Percentiles rank a stretch among this genome's conserved stretches.
These are phyloP conservation scores for Suillus placidus DNA, from an alignment of 768 basidiomycete species.

Conservation along the genomic window DNA sequence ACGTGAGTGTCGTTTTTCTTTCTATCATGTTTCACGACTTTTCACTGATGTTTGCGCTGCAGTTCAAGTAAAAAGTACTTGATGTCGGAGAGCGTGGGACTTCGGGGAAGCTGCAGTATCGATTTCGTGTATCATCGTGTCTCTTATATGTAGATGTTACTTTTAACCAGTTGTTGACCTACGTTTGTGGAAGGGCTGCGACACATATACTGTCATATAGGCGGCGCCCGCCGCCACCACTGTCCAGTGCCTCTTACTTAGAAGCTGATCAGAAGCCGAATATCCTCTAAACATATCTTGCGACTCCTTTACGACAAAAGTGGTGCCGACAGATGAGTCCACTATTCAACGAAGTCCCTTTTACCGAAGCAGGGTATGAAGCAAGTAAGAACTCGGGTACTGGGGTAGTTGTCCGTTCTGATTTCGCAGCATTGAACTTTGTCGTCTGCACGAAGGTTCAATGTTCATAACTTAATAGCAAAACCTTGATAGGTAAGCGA, in stretches of 20 bases:
- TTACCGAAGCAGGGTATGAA: neutral
- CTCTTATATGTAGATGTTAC: constrained; percentile 7
- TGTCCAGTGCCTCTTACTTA: neutral
- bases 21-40: neutral
- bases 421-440: constrained; percentile 5
- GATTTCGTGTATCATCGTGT: constrained; percentile 6
- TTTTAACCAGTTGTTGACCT: neutral
- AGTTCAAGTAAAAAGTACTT: constrained; percentile 35
- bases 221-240: too few species aligned
- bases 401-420: neutral
- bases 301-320: neutral
- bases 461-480: neutral
- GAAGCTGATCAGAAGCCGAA: neutral
- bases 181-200: neutral
- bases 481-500: neutral
- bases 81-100: neutral
- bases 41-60: constrained; percentile 8
- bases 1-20: constrained; percentile 53
- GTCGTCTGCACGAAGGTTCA: neutral
- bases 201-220: neutral
- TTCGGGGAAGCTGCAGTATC: constrained; percentile 1
- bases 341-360: neutral
- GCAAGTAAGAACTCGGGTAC: neutral
- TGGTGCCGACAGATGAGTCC: neutral
- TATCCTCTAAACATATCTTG: neutral